Percentiles rank a stretch among this genome's conserved stretches.
Evolutionary conservation across 768 basidiomycete genomes (phyloP).

Genomic region (Auricularia cornea): DNA sequence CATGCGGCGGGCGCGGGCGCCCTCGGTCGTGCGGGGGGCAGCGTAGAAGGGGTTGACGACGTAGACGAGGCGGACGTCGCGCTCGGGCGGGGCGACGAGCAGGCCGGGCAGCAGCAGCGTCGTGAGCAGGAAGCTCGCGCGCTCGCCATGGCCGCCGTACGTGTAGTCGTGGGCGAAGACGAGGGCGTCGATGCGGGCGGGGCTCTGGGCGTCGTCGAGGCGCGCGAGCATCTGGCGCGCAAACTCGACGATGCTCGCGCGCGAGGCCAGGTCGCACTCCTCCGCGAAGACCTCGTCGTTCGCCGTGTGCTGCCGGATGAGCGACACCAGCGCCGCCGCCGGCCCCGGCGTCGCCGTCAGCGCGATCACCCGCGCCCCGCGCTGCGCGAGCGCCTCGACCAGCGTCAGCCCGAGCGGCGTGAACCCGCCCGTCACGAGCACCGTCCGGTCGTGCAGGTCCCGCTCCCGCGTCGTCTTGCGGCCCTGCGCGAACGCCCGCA

Average conservation of each 20-base stretch:
- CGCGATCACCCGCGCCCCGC: slow-evolving; percentile 75
- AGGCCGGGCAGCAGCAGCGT: slow-evolving; percentile 74
- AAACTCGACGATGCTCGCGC: slow-evolving; percentile 60
- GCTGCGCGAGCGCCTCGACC: slow-evolving; percentile 54
- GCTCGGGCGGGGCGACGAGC: slow-evolving; percentile 75
- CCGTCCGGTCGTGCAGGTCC: slow-evolving; percentile 60
- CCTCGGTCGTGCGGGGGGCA: slow-evolving; percentile 35
- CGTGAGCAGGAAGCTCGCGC: slow-evolving; percentile 70
- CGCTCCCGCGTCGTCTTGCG: slow-evolving; percentile 63
- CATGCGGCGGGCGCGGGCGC: neutral
- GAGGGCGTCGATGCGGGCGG: slow-evolving; percentile 68
- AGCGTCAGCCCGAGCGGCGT: slow-evolving; percentile 64
- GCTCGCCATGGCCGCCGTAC: slow-evolving; percentile 41
- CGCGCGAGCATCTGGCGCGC: slow-evolving; percentile 32
- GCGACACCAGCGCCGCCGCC: slow-evolving; percentile 51
- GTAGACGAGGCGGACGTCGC: slow-evolving; percentile 84
- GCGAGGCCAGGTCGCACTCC: slow-evolving; percentile 61
- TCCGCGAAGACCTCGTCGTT: slow-evolving; percentile 79
- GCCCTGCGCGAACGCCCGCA: slow-evolving; percentile 59
- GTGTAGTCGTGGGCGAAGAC: slow-evolving; percentile 72
- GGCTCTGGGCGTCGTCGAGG: slow-evolving; percentile 51
- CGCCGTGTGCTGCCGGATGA: slow-evolving; percentile 57
- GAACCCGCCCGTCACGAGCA: slow-evolving; percentile 71
- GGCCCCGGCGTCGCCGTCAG: slow-evolving; percentile 44
- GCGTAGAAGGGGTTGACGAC: slow-evolving; percentile 87